Base-by-base conservation (phyloP, 2,329 filamentous ascomycete species). In the Paecilomyces sp. region DNA sequence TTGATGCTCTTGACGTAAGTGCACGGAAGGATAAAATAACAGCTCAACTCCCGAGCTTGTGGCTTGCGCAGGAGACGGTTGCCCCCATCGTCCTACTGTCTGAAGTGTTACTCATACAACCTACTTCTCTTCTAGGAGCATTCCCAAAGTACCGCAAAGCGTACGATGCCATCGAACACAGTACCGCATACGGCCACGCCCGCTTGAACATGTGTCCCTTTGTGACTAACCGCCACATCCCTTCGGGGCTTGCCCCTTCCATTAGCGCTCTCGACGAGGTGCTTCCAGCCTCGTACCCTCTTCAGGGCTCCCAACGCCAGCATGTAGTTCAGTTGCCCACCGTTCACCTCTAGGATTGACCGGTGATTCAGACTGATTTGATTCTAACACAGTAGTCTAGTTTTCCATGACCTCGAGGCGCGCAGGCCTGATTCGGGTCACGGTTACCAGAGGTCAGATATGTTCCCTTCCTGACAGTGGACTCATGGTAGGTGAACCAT, bases 1-100 rank as follows among this genome's bases (percentile, higher is more conserved):
- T 77, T 62, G 70, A 73, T 62, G 68, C 75, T 61, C 62, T 77
- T 63, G 74, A 77, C 70, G 75, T 77, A 77, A 77, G 75, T 76
- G 58, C 63, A 64, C 56, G 60, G 61, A 68, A 59, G 55, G 69
- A 59, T 65, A 61, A 66, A 57, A 61, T 60, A 66, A 64, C n/a
- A 63, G 55, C 62, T 63, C 61, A 64, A 60, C 58, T 66, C 61
- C 65, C 61, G 62, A 56, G 59, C 56, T 55, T 59, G 36, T 31
- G 59, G 64, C 60, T 63, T 60, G 63, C 61, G 59, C 60, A 67
- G 64, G 64, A 68, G 63, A 56, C 63, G 67, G 64, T 28, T 22
- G 58, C 53, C 54, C 41, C 31, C 18, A 47, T 54, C 25, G 53
- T 34, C 24, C 15, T 18, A 11, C 58, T 64, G 61, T 64, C 65